Evolutionary conservation across 2,329 filamentous ascomycete genomes (phyloP).

Genomic region (Lachnellula arida): DNA sequence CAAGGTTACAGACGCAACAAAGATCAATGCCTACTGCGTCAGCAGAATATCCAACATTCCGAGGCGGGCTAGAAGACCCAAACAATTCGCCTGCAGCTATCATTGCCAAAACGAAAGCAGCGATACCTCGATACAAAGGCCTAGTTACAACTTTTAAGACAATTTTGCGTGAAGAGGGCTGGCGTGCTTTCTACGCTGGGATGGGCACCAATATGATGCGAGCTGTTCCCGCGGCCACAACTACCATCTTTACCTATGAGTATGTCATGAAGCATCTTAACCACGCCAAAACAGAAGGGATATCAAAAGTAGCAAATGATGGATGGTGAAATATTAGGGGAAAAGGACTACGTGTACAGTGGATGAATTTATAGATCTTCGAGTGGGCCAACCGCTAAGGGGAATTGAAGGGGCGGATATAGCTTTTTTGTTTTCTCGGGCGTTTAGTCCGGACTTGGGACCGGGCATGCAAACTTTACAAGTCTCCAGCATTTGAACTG

Average conservation of each 20-base stretch:
- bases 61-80: conserved; percentile 26
- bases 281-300: conserved; percentile 25
- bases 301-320: conserved; percentile 16
- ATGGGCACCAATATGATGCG: conserved; percentile 98
- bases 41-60: conserved; percentile 47
- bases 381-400: neutral
- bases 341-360: neutral
- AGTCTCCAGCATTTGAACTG: conserved; percentile 6
- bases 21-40: conserved; percentile 54
- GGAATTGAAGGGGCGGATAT: neutral
- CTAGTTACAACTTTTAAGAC: conserved; percentile 76
- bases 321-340: conserved; percentile 6
- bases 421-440: conserved; percentile 6
- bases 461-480: neutral
- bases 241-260: conserved; percentile 97
- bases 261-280: conserved; percentile 45
- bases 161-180: conserved; percentile 87
- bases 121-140: conserved; percentile 61
- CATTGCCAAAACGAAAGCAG: conserved; percentile 28
- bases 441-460: conserved; percentile 8
- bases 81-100: conserved; percentile 11
- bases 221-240: conserved; percentile 90
- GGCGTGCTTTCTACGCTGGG: conserved; percentile 93
- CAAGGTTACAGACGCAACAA: conserved; percentile 88
- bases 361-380: conserved; percentile 18